Percentiles rank a stretch among this genome's conserved stretches.
These are phyloP conservation scores for Sugiyamaella novakii DNA, from an alignment of 1,139 yeast species.

Conservation along the genomic window DNA sequence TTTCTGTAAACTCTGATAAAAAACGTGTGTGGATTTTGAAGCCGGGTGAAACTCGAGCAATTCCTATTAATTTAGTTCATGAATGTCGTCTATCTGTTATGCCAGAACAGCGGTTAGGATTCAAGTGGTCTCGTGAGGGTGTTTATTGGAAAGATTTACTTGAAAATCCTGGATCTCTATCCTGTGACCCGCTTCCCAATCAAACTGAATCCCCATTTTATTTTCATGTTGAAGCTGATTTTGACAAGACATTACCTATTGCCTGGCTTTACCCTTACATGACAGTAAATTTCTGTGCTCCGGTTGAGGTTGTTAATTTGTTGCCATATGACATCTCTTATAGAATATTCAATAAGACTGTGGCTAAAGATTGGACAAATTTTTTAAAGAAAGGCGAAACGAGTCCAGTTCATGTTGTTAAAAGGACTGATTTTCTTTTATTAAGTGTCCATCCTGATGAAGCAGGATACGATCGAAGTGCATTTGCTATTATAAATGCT, in stretches of 20 bases:
- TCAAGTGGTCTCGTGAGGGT: slow-evolving; percentile 65
- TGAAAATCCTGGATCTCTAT: slow-evolving; percentile 54
- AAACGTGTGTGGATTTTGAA: slow-evolving; percentile 41
- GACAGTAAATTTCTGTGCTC: slow-evolving; percentile 78
- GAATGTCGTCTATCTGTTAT: slow-evolving; percentile 58
- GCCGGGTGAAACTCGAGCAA: slow-evolving; percentile 59
- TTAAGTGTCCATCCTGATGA: slow-evolving; percentile 70
- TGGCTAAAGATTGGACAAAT: slow-evolving; percentile 71
- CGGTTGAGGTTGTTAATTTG: slow-evolving; percentile 80
- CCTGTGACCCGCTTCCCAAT: slow-evolving; percentile 52
- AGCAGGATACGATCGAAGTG: slow-evolving; percentile 68
- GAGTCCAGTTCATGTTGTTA: slow-evolving; percentile 78
- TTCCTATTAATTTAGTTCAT: slow-evolving; percentile 75
- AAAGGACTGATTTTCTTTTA: slow-evolving; percentile 67
- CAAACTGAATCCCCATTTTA: slow-evolving; percentile 50
- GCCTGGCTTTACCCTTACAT: slow-evolving; percentile 82
- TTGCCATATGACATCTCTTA: slow-evolving; percentile 81
- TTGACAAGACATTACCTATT: slow-evolving; percentile 65
- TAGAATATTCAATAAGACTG: slow-evolving; percentile 73
- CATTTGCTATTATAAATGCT: slow-evolving; percentile 72
- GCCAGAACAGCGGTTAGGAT: slow-evolving; percentile 60
- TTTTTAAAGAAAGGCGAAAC: slow-evolving; percentile 62
- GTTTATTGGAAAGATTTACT: slow-evolving; percentile 69
- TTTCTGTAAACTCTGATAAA: slow-evolving; percentile 35
- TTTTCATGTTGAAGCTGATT: slow-evolving; percentile 74